Base-by-base conservation (phyloP, 2,329 filamentous ascomycete species). In the Fusarium mundagurra region DNA sequence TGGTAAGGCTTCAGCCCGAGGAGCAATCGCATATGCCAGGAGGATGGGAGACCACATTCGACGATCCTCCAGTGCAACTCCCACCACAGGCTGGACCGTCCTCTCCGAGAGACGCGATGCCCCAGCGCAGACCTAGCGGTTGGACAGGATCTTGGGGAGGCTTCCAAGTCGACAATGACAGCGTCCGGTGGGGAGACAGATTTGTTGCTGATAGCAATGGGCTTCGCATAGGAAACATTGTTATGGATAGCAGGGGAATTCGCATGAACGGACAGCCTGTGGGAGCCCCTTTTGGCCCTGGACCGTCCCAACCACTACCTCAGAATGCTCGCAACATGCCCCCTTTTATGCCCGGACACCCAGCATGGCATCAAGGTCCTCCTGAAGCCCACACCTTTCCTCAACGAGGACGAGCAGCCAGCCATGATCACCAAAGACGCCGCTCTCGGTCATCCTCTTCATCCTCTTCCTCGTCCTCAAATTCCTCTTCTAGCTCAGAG, bases 141-240 rank as follows among this genome's bases (percentile, higher is more conserved):
- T 77, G 73, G 62, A 27, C 24, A 22, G 58, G 70, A 39, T 58
- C 59, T 8, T 78, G 78, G 72, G 75, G 77, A 0, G 83, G 83
- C 14, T 81, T 88, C 29, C 80, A 80, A 11, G 76, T 88, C 18
- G 84, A 85, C 43, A 79, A 81, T n/a, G 83, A 87, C 38, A 80
- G 83, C 22, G 79, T 88, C 33, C 82, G 83, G 8, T 83, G 84
- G 66, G 86, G 85, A 10, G 81, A 84, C 43, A 80, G 71, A 6
- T 82, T 88, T 58, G 82, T 85, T 47, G 85, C 84, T 8, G 85
- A 87, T 71, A 77, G 80, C 60, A 83, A 83, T 62, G 84, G 87
- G 17, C 74, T 89, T 62, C 82, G 85, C 27, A 83, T 89, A 66
- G 85, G 86, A 31, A 82, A 81, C 13, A 67, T 88, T 29, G 79